phyloP scores from a whole-genome alignment of 2,329 filamentous ascomycete species.

The Fusarium citri region DNA sequence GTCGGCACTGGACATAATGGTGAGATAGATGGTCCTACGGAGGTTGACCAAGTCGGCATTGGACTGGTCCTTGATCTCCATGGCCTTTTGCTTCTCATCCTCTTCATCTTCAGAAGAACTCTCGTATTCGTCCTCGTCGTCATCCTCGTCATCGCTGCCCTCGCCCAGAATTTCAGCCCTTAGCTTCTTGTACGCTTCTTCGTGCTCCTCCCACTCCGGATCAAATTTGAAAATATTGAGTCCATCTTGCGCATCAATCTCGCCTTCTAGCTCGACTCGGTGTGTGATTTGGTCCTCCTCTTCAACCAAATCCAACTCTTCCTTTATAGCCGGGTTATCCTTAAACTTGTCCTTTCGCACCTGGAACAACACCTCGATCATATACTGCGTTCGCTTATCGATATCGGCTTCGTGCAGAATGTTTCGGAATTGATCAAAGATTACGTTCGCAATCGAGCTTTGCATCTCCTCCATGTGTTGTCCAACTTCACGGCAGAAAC shows the following conservation, averaged over 20 bases:
- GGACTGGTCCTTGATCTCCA: slow-evolving; percentile 98
- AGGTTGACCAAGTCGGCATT: slow-evolving; percentile 96
- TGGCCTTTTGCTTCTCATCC: slow-evolving; percentile 79
- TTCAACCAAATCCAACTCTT: slow-evolving; percentile 94
- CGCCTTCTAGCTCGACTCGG: slow-evolving; percentile 81
- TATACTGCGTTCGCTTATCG: slow-evolving; percentile 98
- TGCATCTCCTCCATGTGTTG: slow-evolving; percentile 97
- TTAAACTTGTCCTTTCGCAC: slow-evolving; percentile 97
- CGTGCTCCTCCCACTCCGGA: slow-evolving; percentile 87
- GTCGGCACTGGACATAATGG: slow-evolving; percentile 95
- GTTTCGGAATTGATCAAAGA: slow-evolving; percentile 95
- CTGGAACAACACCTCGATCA: slow-evolving; percentile 98
- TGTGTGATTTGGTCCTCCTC: slow-evolving; percentile 99
- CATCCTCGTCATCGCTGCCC: slow-evolving; percentile 85
- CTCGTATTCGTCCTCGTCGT: slow-evolving; percentile 70
- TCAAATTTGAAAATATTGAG: slow-evolving; percentile 98
- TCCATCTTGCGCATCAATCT: slow-evolving; percentile 85
- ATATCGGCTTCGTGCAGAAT: slow-evolving; percentile 97
- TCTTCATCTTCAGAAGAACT: slow-evolving; percentile 78
- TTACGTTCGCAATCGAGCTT: slow-evolving; percentile 83
- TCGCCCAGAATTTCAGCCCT: slow-evolving; percentile 96
- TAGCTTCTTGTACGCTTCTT: slow-evolving; percentile 88
- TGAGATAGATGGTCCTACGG: slow-evolving; percentile 93
- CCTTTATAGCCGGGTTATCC: slow-evolving; percentile 88
- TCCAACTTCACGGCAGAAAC: slow-evolving; percentile 90